Evolutionary conservation across 2,329 filamentous ascomycete species (phyloP).

Genomic region (Arachnopeziza araneosa): DNA sequence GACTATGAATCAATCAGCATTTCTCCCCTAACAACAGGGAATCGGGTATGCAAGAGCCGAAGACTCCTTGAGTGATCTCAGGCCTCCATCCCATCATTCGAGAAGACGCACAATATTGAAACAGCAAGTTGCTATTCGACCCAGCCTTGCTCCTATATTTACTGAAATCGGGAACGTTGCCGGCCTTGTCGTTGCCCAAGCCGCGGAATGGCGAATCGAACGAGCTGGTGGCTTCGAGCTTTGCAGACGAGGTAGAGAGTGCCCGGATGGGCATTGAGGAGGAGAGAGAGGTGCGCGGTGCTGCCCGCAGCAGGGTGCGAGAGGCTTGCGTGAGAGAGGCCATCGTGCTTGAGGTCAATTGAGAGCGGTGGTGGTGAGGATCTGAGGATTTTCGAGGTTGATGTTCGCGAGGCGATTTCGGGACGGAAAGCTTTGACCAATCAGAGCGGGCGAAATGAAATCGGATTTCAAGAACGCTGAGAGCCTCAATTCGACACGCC

Average conservation of each 20-base stretch:
- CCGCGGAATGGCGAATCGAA: slow-evolving; percentile 62
- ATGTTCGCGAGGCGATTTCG: background rate
- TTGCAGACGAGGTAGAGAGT: slow-evolving; percentile 42
- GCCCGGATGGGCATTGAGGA: slow-evolving; percentile 44
- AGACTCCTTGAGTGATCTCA: background rate
- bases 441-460: background rate
- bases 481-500: background rate
- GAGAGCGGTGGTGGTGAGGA: slow-evolving; percentile 5
- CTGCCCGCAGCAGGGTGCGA: slow-evolving; percentile 61
- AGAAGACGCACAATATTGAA: slow-evolving; percentile 64
- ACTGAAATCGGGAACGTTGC: slow-evolving; percentile 81
- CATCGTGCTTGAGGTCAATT: slow-evolving; percentile 41
- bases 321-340: slow-evolving; percentile 64
- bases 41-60: background rate
- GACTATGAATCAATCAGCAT: slow-evolving; percentile 37
- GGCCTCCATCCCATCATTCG: background rate
- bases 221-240: slow-evolving; percentile 35
- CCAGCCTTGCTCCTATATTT: slow-evolving; percentile 72
- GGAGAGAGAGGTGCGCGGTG: slow-evolving; percentile 35
- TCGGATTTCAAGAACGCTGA: background rate
- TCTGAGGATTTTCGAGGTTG: slow-evolving; percentile 9
- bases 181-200: slow-evolving; percentile 39
- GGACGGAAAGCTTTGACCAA: background rate
- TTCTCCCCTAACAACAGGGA: background rate
- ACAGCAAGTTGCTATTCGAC: slow-evolving; percentile 73